phyloP scores from a whole-genome alignment of 495 filamentous ascomycete species.

The Hapsidospora chrysogenum region DNA sequence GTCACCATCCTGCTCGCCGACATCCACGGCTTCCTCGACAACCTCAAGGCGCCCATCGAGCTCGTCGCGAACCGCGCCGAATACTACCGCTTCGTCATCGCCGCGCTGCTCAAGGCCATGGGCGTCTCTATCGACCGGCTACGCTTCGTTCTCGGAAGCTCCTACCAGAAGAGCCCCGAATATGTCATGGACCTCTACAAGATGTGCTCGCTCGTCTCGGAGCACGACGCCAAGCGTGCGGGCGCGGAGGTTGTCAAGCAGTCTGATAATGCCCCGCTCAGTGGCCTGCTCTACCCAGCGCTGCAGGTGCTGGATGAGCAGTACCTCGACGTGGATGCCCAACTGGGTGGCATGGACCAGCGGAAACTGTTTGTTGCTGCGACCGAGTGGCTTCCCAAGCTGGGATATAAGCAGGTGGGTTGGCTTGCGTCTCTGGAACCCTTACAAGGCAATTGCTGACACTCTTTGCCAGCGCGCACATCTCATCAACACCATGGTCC shows the following conservation, averaged over 20 bases:
- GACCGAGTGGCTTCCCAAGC: slow-evolving; percentile 52
- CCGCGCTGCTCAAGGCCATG: slow-evolving; percentile 46
- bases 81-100: slow-evolving; percentile 56
- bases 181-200: slow-evolving; percentile 70
- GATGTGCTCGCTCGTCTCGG: slow-evolving; percentile 36
- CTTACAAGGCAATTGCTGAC: neutral
- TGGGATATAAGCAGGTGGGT: slow-evolving; percentile 44
- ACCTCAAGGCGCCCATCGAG: slow-evolving; percentile 72
- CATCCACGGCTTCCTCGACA: slow-evolving; percentile 65
- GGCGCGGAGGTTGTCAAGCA: slow-evolving; percentile 93
- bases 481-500: slow-evolving; percentile 81
- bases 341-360: slow-evolving; percentile 73
- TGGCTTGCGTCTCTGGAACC: neutral
- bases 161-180: slow-evolving; percentile 55
- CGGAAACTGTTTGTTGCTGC: slow-evolving; percentile 78
- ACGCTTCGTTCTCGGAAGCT: slow-evolving; percentile 67
- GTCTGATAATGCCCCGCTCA: slow-evolving; percentile 52
- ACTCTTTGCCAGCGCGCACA: slow-evolving; percentile 42
- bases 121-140: slow-evolving; percentile 64
- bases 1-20: slow-evolving; percentile 73
- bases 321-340: slow-evolving; percentile 67
- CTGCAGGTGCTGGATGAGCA: slow-evolving; percentile 89
- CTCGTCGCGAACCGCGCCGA: slow-evolving; percentile 63
- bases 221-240: slow-evolving; percentile 66
- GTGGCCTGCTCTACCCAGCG: slow-evolving; percentile 71